phyloP scores from a whole-genome alignment of 306 rosid genomes.

The Citrullus amarus region DNA sequence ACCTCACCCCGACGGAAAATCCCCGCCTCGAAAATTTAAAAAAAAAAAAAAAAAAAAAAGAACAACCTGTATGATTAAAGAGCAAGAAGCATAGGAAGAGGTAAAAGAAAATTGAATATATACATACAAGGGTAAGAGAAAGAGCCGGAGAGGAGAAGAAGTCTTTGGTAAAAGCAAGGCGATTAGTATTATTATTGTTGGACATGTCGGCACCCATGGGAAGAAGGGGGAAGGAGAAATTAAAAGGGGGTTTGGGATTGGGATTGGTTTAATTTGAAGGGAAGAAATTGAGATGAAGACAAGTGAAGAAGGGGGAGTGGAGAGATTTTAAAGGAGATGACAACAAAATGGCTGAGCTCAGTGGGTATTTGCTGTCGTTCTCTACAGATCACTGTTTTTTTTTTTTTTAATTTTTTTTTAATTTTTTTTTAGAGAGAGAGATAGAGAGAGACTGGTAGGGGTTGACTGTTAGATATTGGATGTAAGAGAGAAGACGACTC shows the following conservation, averaged over 20 bases:
- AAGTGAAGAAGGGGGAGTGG: slow-evolving; percentile 14
- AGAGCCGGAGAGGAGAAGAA: slow-evolving; percentile 90
- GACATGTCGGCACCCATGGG: slow-evolving; percentile 91
- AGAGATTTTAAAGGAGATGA: slow-evolving; percentile 76
- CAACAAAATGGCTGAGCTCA: slow-evolving; percentile 54
- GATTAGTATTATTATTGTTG: slow-evolving; percentile 35
- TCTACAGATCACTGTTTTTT: not conserved
- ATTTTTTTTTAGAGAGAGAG: not conserved
- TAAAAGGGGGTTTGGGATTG: too few species aligned
- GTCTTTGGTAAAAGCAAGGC: slow-evolving; percentile 62
- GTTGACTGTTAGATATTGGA: slow-evolving; percentile 81
- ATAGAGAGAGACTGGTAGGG: slow-evolving; percentile 51
- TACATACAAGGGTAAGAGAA: slow-evolving; percentile 76
- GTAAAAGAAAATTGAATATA: too few species aligned
- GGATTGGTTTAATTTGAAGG: too few species aligned
- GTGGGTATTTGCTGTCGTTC: slow-evolving; percentile 2
- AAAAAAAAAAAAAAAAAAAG: not conserved
- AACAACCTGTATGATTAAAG: too few species aligned
- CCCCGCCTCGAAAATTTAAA: slow-evolving; percentile 47
- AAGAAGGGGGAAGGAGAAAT: not conserved
- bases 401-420: not conserved
- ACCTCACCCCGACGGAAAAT: slow-evolving; percentile 57
- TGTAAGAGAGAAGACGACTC: slow-evolving; percentile 16
- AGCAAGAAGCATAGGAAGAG: too few species aligned
- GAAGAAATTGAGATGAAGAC: too few species aligned